Percentiles rank a stretch among this genome's conserved stretches.
Evolutionary conservation across 2,329 filamentous ascomycete genomes (phyloP).

Genomic region (Botrytis paeoniae): DNA sequence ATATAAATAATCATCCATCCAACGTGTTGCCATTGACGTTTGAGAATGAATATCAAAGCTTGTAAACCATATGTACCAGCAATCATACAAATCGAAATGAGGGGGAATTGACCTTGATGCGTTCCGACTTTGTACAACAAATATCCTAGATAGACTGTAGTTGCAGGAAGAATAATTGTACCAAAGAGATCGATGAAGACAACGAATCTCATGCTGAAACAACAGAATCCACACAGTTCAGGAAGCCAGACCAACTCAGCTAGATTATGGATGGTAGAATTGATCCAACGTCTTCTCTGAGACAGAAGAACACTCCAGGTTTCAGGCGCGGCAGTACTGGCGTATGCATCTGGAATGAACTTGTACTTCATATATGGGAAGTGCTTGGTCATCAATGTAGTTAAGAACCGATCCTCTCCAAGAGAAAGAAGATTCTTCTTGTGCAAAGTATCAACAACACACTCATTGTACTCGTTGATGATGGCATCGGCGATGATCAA

Average conservation of each 20-base stretch:
- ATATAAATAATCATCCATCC: slow-evolving; percentile 99
- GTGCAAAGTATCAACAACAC: slow-evolving; percentile 88
- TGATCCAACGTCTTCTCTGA: slow-evolving; percentile 99
- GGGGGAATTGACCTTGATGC: slow-evolving; percentile 69
- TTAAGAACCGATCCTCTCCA: slow-evolving; percentile 95
- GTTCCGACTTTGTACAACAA: slow-evolving; percentile 77
- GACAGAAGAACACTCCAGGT: slow-evolving; percentile 92
- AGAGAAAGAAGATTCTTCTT: slow-evolving; percentile 90
- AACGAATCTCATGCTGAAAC: slow-evolving; percentile 96
- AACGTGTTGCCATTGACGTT: slow-evolving; percentile 96
- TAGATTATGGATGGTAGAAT: slow-evolving; percentile 96
- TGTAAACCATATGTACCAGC: slow-evolving; percentile 93
- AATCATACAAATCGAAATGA: slow-evolving; percentile 85
- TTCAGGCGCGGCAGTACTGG: slow-evolving; percentile 89
- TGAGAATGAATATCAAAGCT: slow-evolving; percentile 92
- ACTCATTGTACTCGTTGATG: slow-evolving; percentile 84
- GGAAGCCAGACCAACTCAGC: slow-evolving; percentile 85
- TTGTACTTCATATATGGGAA: slow-evolving; percentile 96
- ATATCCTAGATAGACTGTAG: slow-evolving; percentile 81
- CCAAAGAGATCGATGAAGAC: slow-evolving; percentile 93
- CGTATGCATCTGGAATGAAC: slow-evolving; percentile 90
- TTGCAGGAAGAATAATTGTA: slow-evolving; percentile 87
- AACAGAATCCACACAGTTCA: slow-evolving; percentile 98
- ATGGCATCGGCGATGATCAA: slow-evolving; percentile 88
- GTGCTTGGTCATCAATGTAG: slow-evolving; percentile 96